Percentiles rank a stretch among this genome's conserved stretches.
phyloP scores from a whole-genome alignment of 768 basidiomycete species.

The Lactifluus volemus region DNA sequence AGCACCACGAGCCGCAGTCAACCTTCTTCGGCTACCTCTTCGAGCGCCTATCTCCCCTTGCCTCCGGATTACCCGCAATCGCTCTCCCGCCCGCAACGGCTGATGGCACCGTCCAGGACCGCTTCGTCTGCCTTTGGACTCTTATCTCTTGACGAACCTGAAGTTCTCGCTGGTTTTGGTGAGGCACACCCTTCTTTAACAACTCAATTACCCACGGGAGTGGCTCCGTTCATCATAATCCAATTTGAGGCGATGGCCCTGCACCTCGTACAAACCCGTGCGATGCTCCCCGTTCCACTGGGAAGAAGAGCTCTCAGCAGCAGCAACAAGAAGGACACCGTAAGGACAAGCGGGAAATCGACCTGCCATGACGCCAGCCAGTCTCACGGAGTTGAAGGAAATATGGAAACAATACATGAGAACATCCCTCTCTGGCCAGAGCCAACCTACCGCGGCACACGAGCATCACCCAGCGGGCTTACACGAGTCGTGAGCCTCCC shows the following conservation, averaged over 20 bases:
- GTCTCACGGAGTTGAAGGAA: slow-evolving; percentile 46
- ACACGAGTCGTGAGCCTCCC: slow-evolving; percentile 60
- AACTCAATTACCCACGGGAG: slow-evolving; percentile 4
- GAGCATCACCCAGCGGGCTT: slow-evolving; percentile 28
- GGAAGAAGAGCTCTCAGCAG: slow-evolving; percentile 19
- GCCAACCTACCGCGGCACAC: slow-evolving; percentile 21
- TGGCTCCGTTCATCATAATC: not conserved
- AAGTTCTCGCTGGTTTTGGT: slow-evolving; percentile 51
- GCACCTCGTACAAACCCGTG: slow-evolving; percentile 16
- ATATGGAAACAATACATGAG: slow-evolving; percentile 72
- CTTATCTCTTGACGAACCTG: slow-evolving; percentile 68
- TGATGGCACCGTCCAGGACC: slow-evolving; percentile 18
- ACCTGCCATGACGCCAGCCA: slow-evolving; percentile 25
- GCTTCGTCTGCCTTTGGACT: slow-evolving; percentile 52
- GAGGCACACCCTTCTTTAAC: slow-evolving; percentile 57
- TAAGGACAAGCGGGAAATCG: slow-evolving; percentile 25
- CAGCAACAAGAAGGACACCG: not conserved
- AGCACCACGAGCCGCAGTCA: slow-evolving; percentile 36
- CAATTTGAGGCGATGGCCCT: slow-evolving; percentile 14
- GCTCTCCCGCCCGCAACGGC: slow-evolving; percentile 19
- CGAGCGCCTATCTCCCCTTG: slow-evolving; percentile 42
- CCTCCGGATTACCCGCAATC: slow-evolving; percentile 20
- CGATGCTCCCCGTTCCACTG: slow-evolving; percentile 16
- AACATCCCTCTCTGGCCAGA: slow-evolving; percentile 46
- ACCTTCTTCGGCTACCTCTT: slow-evolving; percentile 47